phyloP scores from a whole-genome alignment of 345 rosid species.

The Salix arbutifolia region DNA sequence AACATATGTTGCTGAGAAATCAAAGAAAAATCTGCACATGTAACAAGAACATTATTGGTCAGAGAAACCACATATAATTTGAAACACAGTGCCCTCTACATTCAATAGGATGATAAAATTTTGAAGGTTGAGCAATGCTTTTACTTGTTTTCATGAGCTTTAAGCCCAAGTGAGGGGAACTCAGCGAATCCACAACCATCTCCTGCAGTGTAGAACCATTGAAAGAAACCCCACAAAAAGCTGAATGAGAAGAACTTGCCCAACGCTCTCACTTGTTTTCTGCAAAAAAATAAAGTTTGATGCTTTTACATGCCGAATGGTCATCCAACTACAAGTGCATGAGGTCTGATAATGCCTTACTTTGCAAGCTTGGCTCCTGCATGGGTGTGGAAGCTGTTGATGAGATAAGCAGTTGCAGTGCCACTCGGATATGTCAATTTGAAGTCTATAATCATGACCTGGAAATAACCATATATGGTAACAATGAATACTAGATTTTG shows the following conservation, averaged over 20 bases:
- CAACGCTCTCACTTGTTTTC: slow-evolving; percentile 27
- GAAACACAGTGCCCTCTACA: not conserved
- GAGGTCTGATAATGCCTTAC: not conserved
- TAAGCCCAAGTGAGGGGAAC: slow-evolving; percentile 27
- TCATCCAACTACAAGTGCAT: not conserved
- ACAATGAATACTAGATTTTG: not conserved
- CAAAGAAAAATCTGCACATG: slow-evolving; percentile 38
- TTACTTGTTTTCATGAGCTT: slow-evolving; percentile 24
- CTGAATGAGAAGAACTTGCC: slow-evolving; percentile 29
- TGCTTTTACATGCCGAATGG: not conserved
- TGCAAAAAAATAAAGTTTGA: not conserved
- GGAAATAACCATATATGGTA: not conserved
- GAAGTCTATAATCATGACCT: slow-evolving; percentile 33
- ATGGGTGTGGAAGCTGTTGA: slow-evolving; percentile 36
- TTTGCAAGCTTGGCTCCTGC: slow-evolving; percentile 31
- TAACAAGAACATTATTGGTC: not conserved
- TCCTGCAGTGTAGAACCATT: slow-evolving; percentile 30
- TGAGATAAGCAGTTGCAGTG: slow-evolving; percentile 34
- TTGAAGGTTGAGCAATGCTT: not conserved
- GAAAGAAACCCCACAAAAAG: slow-evolving; percentile 35
- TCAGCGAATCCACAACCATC: slow-evolving; percentile 24
- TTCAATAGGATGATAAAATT: not conserved
- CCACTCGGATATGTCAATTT: slow-evolving; percentile 35
- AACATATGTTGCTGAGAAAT: slow-evolving; percentile 32
- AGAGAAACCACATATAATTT: not conserved